Evolutionary conservation across 495 filamentous ascomycete species (phyloP), one percentile per base, ranked within the genome.

Genomic region (Hyaloscypha hepaticicola): DNA sequence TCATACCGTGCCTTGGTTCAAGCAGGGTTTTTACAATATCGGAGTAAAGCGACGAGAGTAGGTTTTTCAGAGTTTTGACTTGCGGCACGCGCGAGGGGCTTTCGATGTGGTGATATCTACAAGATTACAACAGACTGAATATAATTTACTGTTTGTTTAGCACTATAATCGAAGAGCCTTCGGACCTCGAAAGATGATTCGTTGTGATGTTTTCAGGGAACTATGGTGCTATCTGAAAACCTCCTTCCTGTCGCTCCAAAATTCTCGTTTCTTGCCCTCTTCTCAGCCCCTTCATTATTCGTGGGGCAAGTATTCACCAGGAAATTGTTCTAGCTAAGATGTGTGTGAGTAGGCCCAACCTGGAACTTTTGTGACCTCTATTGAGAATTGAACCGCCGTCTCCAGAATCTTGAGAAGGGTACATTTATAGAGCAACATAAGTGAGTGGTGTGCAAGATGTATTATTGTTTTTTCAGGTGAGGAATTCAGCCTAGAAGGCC

Each of bases 1-100:
- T 28, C 66, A 68, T 65, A 68, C 66, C 51, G 66, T 68, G 5
- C 66, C 66, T 33, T 68, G 58, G 57, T 61, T 64, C 22, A 51
- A 45, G 34, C 66, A 68, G 26, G 66, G 66, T n/a, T 61, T 49
- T 29, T 68, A 68, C 55, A 61, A 64, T 0, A 61, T 61, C 50
- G 61, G 58, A 16, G 61, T 68, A 21, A 68, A 65, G 45, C 33
- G 26, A n/a, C 8, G 58, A 60, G 51, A 38, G 21, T 45, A 21
- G 28, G 45, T 25, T 58, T 24, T 5, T 19, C 16, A 8, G 48
- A 6, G 48, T 16, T 50, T 19, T 50, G 48, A 24, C n/a, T 12
- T 50, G 22, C n/a, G 0, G 48, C n/a, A 11, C 16, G 16, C 38
- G 38, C 38, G 8, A 19, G 19, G 38, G 8, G 8, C 19, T 45